Conservation (phyloP, 2,329 filamentous ascomycete genomes). For the Nigrospora osmanthi region DNA sequence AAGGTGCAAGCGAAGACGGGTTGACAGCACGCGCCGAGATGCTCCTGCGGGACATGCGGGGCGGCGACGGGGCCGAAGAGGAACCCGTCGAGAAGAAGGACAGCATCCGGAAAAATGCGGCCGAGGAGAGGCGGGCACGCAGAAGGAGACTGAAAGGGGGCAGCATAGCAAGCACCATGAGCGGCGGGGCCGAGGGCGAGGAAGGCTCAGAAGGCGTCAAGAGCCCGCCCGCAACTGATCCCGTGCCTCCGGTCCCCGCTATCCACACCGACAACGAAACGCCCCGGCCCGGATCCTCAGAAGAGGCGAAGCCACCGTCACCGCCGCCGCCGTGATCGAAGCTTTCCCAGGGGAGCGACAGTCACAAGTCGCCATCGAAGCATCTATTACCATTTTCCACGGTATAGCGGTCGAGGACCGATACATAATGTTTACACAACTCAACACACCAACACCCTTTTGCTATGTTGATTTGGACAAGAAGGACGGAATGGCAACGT, state of each 20-base stretch:
- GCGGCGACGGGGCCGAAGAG: conserved; percentile 52
- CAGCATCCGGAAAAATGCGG: conserved; percentile 49
- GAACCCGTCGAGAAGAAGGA: conserved; percentile 48
- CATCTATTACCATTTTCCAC: not conserved
- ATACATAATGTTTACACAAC: conserved; percentile 2
- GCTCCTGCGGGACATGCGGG: conserved; percentile 72
- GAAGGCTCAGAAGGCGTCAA: conserved; percentile 9
- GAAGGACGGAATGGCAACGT: too few species aligned
- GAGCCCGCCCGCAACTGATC: conserved; percentile 12
- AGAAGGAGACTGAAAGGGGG: conserved; percentile 22
- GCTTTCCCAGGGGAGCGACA: not conserved
- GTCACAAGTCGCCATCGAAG: not conserved
- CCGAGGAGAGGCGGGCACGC: conserved; percentile 23
- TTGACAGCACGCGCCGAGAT: conserved; percentile 79
- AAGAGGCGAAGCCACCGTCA: not conserved
- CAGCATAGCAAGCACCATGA: conserved; percentile 9
- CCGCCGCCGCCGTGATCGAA: not conserved
- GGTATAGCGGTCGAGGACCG: not conserved
- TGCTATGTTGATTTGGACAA: too few species aligned
- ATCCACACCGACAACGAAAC: not conserved
- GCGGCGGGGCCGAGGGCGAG: conserved; percentile 9
- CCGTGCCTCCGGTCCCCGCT: conserved; percentile 2
- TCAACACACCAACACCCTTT: not conserved
- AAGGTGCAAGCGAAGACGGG: conserved; percentile 49
- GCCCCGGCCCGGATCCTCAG: not conserved